Percentiles rank a stretch among this genome's conserved stretches.
phyloP scores from a whole-genome alignment of 2,329 filamentous ascomycete genomes.

The Xylaria sp. region DNA sequence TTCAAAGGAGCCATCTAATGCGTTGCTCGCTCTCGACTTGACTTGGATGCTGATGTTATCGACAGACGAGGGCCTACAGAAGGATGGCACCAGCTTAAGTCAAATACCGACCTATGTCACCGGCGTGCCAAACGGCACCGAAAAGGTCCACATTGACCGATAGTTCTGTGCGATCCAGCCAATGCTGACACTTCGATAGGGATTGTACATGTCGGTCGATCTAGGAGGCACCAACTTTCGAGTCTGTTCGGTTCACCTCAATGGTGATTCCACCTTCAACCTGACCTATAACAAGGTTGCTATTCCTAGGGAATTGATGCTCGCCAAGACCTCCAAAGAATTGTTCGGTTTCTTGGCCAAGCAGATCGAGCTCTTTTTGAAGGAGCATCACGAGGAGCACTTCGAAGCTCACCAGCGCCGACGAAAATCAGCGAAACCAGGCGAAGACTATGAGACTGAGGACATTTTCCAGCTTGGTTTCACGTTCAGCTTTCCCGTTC shows the following conservation, averaged over 20 bases:
- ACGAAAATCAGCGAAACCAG: conserved; percentile 64
- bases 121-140: conserved; percentile 92
- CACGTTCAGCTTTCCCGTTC: conserved; percentile 96
- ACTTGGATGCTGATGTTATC: conserved; percentile 25
- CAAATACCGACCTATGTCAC: conserved; percentile 99
- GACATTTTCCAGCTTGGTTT: conserved; percentile 94
- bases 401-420: conserved; percentile 74
- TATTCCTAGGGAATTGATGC: conserved; percentile 90
- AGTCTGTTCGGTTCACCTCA: conserved; percentile 91
- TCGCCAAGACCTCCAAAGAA: conserved; percentile 81
- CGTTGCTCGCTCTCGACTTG: neutral
- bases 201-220: conserved; percentile 94
- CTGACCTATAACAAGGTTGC: conserved; percentile 91
- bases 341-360: conserved; percentile 92
- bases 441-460: conserved; percentile 68
- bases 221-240: conserved; percentile 98
- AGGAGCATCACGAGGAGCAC: conserved; percentile 85
- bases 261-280: conserved; percentile 94
- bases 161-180: neutral
- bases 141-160: conserved; percentile 71
- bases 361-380: conserved; percentile 88
- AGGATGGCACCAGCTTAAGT: conserved; percentile 81
- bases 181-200: conserved; percentile 56
- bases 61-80: conserved; percentile 78
- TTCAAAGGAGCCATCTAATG: conserved; percentile 19